phyloP scores from a whole-genome alignment of 2,329 filamentous ascomycete genomes.

The Drechslerella coelobrocha region DNA sequence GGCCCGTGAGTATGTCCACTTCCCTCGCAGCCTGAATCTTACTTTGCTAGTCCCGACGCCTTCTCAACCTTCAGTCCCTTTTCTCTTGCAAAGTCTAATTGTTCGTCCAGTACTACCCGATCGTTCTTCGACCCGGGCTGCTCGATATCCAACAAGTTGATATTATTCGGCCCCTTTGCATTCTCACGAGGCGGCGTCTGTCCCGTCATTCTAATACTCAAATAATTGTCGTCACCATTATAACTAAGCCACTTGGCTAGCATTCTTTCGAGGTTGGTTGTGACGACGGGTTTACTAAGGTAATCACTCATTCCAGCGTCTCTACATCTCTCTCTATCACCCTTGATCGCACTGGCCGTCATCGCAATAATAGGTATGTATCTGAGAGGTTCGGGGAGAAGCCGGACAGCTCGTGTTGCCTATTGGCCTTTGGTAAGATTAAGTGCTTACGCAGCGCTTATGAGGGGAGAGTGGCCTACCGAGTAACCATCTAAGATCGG shows the following conservation, averaged over 20 bases:
- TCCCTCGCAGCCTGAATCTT: background rate
- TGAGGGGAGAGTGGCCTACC: slow-evolving; percentile 9
- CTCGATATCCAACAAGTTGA: slow-evolving; percentile 31
- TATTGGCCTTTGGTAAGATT: slow-evolving; percentile 6
- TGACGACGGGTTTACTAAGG: slow-evolving; percentile 57
- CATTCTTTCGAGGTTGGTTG: slow-evolving; percentile 42
- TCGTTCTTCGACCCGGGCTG: slow-evolving; percentile 7
- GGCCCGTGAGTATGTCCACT: no score
- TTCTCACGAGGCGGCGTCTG: slow-evolving; percentile 38
- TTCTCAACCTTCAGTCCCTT: background rate
- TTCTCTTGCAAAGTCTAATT: background rate
- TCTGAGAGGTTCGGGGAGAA: slow-evolving; percentile 60
- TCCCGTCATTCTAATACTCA: slow-evolving; percentile 39
- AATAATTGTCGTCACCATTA: slow-evolving; percentile 37
- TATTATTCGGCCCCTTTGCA: slow-evolving; percentile 1
- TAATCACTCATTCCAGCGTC: slow-evolving; percentile 79
- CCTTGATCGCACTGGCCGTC: slow-evolving; percentile 79
- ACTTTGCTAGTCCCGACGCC: background rate
- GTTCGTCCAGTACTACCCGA: slow-evolving; percentile 9
- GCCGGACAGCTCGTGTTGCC: slow-evolving; percentile 50
- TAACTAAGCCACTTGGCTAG: slow-evolving; percentile 46
- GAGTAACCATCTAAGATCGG: slow-evolving; percentile 47
- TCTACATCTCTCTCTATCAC: slow-evolving; percentile 76
- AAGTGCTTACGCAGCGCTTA: background rate
- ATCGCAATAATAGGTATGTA: slow-evolving; percentile 79